Evolutionary conservation across 495 filamentous ascomycete species (phyloP).

Genomic region (Penicillium flavigenum): DNA sequence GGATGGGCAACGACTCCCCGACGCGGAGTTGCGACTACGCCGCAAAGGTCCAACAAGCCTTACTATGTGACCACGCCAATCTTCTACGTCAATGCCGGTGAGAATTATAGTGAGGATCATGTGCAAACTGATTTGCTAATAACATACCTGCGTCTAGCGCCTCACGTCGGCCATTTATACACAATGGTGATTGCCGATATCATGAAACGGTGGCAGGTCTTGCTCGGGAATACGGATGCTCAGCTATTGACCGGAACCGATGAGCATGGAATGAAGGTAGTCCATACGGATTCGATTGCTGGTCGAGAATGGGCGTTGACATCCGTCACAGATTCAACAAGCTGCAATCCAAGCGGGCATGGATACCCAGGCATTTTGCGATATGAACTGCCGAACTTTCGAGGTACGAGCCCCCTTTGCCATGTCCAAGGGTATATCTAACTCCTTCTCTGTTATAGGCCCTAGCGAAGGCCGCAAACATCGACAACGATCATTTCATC

Average conservation of each 20-base stretch:
- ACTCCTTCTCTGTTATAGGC: slow-evolving; percentile 33
- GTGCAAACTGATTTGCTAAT: slow-evolving; percentile 16
- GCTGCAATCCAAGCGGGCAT: slow-evolving; percentile 67
- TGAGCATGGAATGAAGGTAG: slow-evolving; percentile 91
- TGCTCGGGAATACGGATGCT: slow-evolving; percentile 64
- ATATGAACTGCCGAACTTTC: slow-evolving; percentile 53
- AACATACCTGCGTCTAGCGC: slow-evolving; percentile 52
- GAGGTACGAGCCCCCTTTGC: slow-evolving; percentile 28
- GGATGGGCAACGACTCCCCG: slow-evolving; percentile 19
- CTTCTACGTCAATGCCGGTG: slow-evolving; percentile 98
- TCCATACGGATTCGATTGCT: neutral
- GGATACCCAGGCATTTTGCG: slow-evolving; percentile 63
- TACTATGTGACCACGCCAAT: slow-evolving; percentile 97
- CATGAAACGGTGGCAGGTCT: slow-evolving; percentile 86
- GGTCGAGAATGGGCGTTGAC: slow-evolving; percentile 19
- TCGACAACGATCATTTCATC: slow-evolving; percentile 82
- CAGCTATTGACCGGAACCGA: slow-evolving; percentile 91
- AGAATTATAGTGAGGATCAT: slow-evolving; percentile 6
- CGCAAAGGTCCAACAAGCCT: slow-evolving; percentile 61
- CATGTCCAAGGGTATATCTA: neutral
- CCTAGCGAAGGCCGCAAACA: slow-evolving; percentile 64
- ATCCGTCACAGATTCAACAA: slow-evolving; percentile 65
- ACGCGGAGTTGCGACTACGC: slow-evolving; percentile 38
- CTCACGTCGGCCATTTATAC: slow-evolving; percentile 94
- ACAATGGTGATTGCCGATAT: slow-evolving; percentile 89